Evolutionary conservation across 345 rosid species (phyloP).

Genomic region (Rhizophora apiculata): DNA sequence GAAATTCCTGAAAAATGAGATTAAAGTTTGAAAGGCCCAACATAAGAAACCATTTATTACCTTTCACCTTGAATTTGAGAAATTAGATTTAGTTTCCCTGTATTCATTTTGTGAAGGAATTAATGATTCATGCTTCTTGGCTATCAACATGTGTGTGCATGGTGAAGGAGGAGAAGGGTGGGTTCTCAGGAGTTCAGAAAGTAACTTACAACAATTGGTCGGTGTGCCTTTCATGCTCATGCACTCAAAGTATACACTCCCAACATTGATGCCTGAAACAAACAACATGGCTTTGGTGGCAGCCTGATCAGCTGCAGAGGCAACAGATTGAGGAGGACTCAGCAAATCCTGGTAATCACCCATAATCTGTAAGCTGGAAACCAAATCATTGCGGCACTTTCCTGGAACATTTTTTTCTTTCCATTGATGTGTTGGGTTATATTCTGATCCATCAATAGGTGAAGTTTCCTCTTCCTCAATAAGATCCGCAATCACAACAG

Average conservation of each 20-base stretch:
- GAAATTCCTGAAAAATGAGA: no score
- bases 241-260: constrained; percentile 59
- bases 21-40: no score
- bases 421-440: constrained; percentile 43
- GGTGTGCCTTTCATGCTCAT: constrained; percentile 74
- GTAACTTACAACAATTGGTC: constrained; percentile 65
- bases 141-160: no score
- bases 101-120: no score
- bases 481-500: constrained; percentile 68
- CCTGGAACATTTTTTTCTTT: constrained; percentile 53
- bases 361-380: constrained; percentile 77
- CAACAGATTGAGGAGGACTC: constrained; percentile 65
- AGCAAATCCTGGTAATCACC: constrained; percentile 76
- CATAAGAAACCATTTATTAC: no score
- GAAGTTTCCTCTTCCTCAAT: constrained; percentile 90
- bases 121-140: no score
- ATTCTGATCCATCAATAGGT: constrained; percentile 50
- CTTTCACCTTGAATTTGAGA: no score
- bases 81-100: no score
- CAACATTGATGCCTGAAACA: constrained; percentile 60
- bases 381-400: constrained; percentile 59
- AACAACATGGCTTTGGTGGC: constrained; percentile 75
- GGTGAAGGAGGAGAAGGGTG: no score
- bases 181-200: no score
- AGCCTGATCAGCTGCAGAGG: constrained; percentile 84